A percentile compares a stretch with the other conserved stretches of the same genome.
Evolutionary conservation across 148 eudicot species (phyloP).

Genomic region (Arbutus unedo): DNA sequence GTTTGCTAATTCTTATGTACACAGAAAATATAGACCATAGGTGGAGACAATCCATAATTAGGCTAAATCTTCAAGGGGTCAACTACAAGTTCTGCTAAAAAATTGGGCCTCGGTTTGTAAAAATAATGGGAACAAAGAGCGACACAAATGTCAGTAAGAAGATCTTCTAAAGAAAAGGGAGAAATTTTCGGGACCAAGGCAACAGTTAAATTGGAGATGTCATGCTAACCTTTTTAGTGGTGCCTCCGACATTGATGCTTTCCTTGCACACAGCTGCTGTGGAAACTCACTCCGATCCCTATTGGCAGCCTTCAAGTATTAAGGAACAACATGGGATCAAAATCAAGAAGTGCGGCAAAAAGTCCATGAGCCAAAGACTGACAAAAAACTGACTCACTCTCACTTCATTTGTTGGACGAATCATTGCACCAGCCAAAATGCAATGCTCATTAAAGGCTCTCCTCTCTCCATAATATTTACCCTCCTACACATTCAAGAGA

Average conservation of each 20-base stretch:
- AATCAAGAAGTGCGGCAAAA: constrained; percentile 10
- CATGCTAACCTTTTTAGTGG: constrained; percentile 51
- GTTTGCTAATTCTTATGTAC: not conserved
- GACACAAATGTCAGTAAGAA: too few species aligned
- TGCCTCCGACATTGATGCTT: constrained; percentile 30
- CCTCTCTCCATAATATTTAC: constrained; percentile 37
- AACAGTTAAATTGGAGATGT: not conserved
- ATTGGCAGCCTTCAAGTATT: constrained; percentile 50
- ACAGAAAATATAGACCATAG: not conserved
- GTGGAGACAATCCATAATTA: not conserved
- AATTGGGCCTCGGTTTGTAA: not conserved
- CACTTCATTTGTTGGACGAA: constrained; percentile 40
- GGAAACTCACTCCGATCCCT: constrained; percentile 47
- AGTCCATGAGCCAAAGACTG: not conserved
- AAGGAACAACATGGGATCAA: constrained; percentile 12
- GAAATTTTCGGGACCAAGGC: not conserved
- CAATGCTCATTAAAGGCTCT: constrained; percentile 29
- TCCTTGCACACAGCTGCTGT: constrained; percentile 30
- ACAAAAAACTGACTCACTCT: constrained; percentile 33
- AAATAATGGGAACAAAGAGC: not conserved
- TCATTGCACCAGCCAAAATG: constrained; percentile 32
- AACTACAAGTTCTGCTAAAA: not conserved
- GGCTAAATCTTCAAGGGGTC: not conserved
- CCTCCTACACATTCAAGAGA: constrained; percentile 40
- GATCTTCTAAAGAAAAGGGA: not conserved